phyloP scores from a whole-genome alignment of 192 early-diverging fungal species.

The Bifiguratus adelaidae region DNA sequence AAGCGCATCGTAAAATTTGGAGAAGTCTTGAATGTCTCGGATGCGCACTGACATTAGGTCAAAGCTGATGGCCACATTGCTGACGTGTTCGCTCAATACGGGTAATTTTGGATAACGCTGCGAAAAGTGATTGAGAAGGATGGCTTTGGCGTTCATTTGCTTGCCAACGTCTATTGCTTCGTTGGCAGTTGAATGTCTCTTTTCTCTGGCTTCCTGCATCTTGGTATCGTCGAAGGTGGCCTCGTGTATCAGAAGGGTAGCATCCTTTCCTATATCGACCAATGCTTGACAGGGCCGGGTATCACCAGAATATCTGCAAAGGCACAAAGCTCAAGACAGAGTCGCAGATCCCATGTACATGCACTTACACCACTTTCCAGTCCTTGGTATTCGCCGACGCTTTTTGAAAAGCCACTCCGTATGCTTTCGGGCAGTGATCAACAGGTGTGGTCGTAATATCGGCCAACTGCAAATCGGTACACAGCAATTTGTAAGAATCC shows the following conservation, averaged over 20 bases:
- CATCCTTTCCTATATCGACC: constrained; percentile 51
- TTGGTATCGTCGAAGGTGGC: constrained; percentile 77
- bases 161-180: constrained; percentile 81
- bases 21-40: constrained; percentile 31
- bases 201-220: constrained; percentile 57
- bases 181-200: constrained; percentile 75
- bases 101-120: constrained; percentile 91
- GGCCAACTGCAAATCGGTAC: too few relatives aligned
- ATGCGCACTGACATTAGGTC: constrained; percentile 62
- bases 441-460: constrained; percentile 37
- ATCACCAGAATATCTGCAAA: constrained; percentile 85
- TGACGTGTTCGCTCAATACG: constrained; percentile 27
- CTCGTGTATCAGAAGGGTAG: constrained; percentile 84
- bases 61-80: constrained; percentile 57
- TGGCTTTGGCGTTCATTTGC: constrained; percentile 71
- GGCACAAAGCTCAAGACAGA: constrained; percentile 1
- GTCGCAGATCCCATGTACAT: not conserved
- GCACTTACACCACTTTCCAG: constrained; percentile 43
- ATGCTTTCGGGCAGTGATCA: constrained; percentile 52
- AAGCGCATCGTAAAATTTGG: constrained; percentile 40
- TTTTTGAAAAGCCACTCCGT: constrained; percentile 40
- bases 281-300: constrained; percentile 78
- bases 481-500: too few relatives aligned
- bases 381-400: too few relatives aligned
- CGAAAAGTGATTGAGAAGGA: constrained; percentile 92